phyloP scores from a whole-genome alignment of 2,329 filamentous ascomycete genomes.

The Monosporascus sp. region DNA sequence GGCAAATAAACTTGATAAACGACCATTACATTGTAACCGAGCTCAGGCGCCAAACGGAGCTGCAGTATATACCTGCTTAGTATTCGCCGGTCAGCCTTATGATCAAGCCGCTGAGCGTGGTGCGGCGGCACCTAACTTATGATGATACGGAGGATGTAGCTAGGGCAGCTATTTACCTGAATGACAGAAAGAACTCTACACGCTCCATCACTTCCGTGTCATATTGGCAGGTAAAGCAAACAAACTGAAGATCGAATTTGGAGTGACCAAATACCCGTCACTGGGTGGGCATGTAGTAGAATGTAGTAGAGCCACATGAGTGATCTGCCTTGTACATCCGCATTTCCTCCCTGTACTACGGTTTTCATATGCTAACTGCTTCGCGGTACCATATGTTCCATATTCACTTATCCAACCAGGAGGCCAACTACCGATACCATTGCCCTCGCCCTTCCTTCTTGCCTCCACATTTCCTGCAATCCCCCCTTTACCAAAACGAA shows the following conservation, averaged over 20 bases:
- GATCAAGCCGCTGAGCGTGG: too few species aligned
- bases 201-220: too few species aligned
- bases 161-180: background rate
- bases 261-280: background rate
- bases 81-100: too few species aligned
- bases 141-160: too few species aligned
- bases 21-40: too few species aligned
- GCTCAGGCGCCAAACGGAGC: too few species aligned
- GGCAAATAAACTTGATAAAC: too few species aligned
- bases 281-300: slow-evolving; percentile 7
- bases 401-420: background rate
- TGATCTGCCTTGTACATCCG: slow-evolving; percentile 24
- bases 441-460: slow-evolving; percentile 1
- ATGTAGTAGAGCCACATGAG: slow-evolving; percentile 23
- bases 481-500: background rate
- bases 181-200: background rate
- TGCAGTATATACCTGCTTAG: too few species aligned
- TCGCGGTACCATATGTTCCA: slow-evolving; percentile 1
- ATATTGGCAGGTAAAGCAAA: background rate
- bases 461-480: background rate
- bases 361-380: slow-evolving; percentile 21
- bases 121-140: too few species aligned
- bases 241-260: background rate
- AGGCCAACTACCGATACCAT: slow-evolving; percentile 2
- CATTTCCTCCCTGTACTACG: slow-evolving; percentile 22